A percentile compares a stretch with the other conserved stretches of the same genome.
These are phyloP conservation scores for Pseudozyma sp. DNA, from an alignment of 1,284 basidiomycete genomes.

Conservation along the genomic window DNA sequence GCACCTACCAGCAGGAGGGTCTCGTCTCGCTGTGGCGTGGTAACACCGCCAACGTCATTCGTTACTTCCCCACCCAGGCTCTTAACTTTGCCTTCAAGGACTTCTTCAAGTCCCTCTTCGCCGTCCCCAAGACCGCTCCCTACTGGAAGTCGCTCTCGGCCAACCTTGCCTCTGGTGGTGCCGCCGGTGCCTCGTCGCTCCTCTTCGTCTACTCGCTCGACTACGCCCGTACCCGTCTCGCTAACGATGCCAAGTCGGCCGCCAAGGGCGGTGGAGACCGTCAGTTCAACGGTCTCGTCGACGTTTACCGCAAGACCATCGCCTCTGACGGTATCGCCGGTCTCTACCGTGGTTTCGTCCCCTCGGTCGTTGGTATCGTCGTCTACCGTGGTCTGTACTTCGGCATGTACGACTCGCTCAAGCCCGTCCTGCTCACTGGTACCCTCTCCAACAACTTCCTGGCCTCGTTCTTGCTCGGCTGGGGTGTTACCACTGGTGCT, in stretches of 20 bases:
- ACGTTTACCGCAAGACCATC: slow-evolving; percentile 69
- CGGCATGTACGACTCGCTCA: slow-evolving; percentile 69
- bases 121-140: slow-evolving; percentile 67
- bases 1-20: slow-evolving; percentile 69
- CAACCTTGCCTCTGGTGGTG: slow-evolving; percentile 69
- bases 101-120: slow-evolving; percentile 69
- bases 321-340: slow-evolving; percentile 68
- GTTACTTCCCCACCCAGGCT: slow-evolving; percentile 69
- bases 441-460: slow-evolving; percentile 67
- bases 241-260: slow-evolving; percentile 69
- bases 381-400: slow-evolving; percentile 70
- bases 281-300: slow-evolving; percentile 69
- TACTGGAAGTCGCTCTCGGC: slow-evolving; percentile 68
- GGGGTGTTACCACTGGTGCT: slow-evolving; percentile 68
- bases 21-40: slow-evolving; percentile 68
- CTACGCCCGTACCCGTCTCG: slow-evolving; percentile 70
- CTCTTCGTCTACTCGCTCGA: slow-evolving; percentile 69
- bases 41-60: slow-evolving; percentile 69
- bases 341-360: slow-evolving; percentile 69
- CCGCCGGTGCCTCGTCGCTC: slow-evolving; percentile 69
- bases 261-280: slow-evolving; percentile 68
- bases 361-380: slow-evolving; percentile 69
- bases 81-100: slow-evolving; percentile 69
- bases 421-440: slow-evolving; percentile 68
- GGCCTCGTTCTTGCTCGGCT: slow-evolving; percentile 68